Conservation (phyloP, 129 eudicot genomes). For the Flaveria bidentis region DNA sequence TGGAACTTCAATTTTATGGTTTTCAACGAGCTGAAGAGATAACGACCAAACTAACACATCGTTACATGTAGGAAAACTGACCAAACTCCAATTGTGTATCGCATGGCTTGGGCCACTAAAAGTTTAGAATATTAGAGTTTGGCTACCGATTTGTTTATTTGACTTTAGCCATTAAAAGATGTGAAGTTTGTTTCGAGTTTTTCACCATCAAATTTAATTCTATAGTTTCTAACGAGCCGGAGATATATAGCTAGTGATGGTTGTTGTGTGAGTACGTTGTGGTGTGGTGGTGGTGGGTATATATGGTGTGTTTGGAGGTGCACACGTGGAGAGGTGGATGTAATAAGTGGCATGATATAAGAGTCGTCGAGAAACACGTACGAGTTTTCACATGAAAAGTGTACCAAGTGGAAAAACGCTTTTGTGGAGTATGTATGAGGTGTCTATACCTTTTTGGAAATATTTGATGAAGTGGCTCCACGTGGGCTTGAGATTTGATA, state of each 20-base stretch:
- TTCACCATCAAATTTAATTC: too few relatives aligned
- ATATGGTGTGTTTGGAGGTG: constrained; percentile 13
- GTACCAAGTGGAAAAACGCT: neutral
- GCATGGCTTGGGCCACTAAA: too few relatives aligned
- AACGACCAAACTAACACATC: too few relatives aligned
- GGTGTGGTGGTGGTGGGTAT: constrained; percentile 19
- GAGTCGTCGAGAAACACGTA: constrained; percentile 17
- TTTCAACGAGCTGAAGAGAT: too few relatives aligned
- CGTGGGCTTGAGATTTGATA: neutral
- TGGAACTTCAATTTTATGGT: fast-evolving
- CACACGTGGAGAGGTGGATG: constrained; percentile 20
- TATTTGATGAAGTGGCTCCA: constrained; percentile 13
- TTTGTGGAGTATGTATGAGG: constrained; percentile 15
- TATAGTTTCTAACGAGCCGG: too few relatives aligned
- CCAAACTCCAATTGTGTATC: too few relatives aligned
- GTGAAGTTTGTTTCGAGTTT: too few relatives aligned
- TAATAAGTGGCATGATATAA: constrained; percentile 9
- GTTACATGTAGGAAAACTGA: too few relatives aligned
- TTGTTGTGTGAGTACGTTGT: neutral
- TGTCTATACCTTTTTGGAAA: constrained; percentile 2
- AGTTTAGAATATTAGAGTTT: fast-evolving
- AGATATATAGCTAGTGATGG: neutral
- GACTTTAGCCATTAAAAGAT: too few relatives aligned
- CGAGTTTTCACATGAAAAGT: constrained; percentile 1
- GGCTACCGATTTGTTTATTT: too few relatives aligned